A percentile compares a stretch with the other conserved stretches of the same genome.
Evolutionary conservation across 768 basidiomycete species (phyloP).

Genomic region (Pleurotus tuber-regium): DNA sequence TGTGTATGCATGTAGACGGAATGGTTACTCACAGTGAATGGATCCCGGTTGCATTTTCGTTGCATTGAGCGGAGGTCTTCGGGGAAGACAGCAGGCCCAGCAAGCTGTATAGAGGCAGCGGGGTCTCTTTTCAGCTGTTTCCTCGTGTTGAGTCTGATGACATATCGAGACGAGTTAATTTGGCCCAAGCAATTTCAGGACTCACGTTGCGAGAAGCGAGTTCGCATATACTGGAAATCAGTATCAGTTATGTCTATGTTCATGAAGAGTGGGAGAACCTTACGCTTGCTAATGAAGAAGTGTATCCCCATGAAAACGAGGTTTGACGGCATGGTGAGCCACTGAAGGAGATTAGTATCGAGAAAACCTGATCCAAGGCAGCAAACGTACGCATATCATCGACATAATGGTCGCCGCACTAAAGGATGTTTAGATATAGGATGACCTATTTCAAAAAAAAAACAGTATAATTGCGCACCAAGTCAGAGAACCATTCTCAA

Average conservation of each 20-base stretch:
- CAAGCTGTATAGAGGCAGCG: no score
- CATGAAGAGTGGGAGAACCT: slow-evolving; percentile 9
- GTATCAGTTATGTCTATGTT: not conserved
- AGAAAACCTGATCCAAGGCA: not conserved
- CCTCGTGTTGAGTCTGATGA: slow-evolving; percentile 2
- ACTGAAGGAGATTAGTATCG: slow-evolving; percentile 21
- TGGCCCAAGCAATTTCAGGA: not conserved
- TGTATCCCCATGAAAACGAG: slow-evolving; percentile 45
- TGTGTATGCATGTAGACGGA: no score
- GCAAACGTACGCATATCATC: slow-evolving; percentile 36
- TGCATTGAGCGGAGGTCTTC: slow-evolving; percentile 5
- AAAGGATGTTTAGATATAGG: not conserved
- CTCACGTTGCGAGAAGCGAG: slow-evolving; percentile 9
- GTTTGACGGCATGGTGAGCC: slow-evolving; percentile 41
- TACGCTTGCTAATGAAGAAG: slow-evolving; percentile 46
- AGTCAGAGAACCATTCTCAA: slow-evolving; percentile 53
- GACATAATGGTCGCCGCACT: slow-evolving; percentile 41
- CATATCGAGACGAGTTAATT: not conserved
- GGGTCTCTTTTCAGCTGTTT: slow-evolving; percentile 1
- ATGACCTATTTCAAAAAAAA: not conserved
- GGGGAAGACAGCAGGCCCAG: not conserved
- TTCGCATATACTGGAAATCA: not conserved
- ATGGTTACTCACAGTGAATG: no score
- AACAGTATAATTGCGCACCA: slow-evolving; percentile 25
- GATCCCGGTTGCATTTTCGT: not conserved